Evolutionary conservation across 2,329 filamentous ascomycete genomes (phyloP), one percentile per base, ranked within the genome.

Genomic region (Dactylellina parvicollis): DNA sequence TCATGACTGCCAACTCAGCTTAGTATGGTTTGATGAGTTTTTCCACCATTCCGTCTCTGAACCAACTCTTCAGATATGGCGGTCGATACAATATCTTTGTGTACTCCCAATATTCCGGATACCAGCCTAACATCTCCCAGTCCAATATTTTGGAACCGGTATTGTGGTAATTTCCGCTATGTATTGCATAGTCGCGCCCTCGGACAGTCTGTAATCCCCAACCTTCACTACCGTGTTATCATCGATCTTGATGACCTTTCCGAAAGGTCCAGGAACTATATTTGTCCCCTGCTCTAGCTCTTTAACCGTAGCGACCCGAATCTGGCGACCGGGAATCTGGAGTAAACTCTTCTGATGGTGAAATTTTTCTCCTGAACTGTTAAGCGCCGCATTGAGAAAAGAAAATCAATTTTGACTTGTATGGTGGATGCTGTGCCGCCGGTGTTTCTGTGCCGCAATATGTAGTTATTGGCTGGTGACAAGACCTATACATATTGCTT

Each of bases 71-170:
- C 10, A 46, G 42, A 46, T 46, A 46, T 24, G 42, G 42, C 42
- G 42, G 42, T 24, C 42, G 42, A 76, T 82, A 78, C 67, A 77
- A 79, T 1, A 80, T 79, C 18, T 75, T 78, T 18, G 80, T 82
- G 52, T 80, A 81, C 65, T 81, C 80, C 80, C 79, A 82, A 66
- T 80, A 84, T n/a, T 79, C 77, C 1, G 82, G 83, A 75, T 82
- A 84, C 82, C 82, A 85, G 1, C 83, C 83, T 20, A 81, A 79
- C 28, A 80, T 79, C 75, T 85, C 83, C 83, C 83, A 85, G 75
- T 84, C 84, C 22, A 85, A 64, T 22, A 85, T 80, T 40, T 26
- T 2, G 52, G 52, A 26, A 56, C 52, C 9, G 52, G 52, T 38
- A 56, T 42, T 7, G 4, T 40, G 30, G 52, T 56, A 34, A 40